These are phyloP conservation scores for Suillus ampliporus DNA, from an alignment of 768 basidiomycete genomes.

Conservation along the genomic window DNA sequence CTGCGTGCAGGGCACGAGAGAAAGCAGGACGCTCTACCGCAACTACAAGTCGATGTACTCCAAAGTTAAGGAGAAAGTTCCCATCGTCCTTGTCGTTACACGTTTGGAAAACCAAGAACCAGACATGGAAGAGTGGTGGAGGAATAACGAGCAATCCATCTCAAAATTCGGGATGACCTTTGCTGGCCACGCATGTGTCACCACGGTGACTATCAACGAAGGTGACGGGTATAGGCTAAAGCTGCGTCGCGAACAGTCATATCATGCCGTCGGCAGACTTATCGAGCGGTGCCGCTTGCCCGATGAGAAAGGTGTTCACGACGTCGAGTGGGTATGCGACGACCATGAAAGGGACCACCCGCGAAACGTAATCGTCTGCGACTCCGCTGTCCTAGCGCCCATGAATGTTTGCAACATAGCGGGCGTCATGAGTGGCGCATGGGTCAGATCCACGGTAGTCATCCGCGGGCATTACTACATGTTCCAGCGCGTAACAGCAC, in stretches of 20 bases:
- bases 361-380: slow-evolving; percentile 13
- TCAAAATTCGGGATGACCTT: slow-evolving; percentile 2
- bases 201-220: slow-evolving; percentile 7
- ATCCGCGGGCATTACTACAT: slow-evolving; percentile 12
- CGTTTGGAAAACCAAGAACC: slow-evolving; percentile 24
- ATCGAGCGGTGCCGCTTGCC: neutral
- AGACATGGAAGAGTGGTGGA: slow-evolving; percentile 32
- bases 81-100: slow-evolving; percentile 25
- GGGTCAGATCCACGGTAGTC: slow-evolving; percentile 7
- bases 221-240: neutral
- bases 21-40: slow-evolving; percentile 22
- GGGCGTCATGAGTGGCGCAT: slow-evolving; percentile 5
- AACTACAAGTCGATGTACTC: slow-evolving; percentile 19
- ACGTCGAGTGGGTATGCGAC: neutral
- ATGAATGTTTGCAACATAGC: slow-evolving; percentile 9
- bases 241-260: slow-evolving; percentile 14
- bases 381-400: slow-evolving; percentile 7
- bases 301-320: neutral
- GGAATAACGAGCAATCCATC: slow-evolving; percentile 18
- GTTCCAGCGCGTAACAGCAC: slow-evolving; percentile 14
- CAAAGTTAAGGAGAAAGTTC: slow-evolving; percentile 15
- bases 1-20: slow-evolving; percentile 27
- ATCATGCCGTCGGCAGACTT: slow-evolving; percentile 7
- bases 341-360: slow-evolving; percentile 2
- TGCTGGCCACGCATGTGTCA: slow-evolving; percentile 22